Percentiles rank a stretch among this genome's conserved stretches.
Evolutionary conservation across 2,329 filamentous ascomycete species (phyloP).

Genomic region (Chlorencoelia australis): DNA sequence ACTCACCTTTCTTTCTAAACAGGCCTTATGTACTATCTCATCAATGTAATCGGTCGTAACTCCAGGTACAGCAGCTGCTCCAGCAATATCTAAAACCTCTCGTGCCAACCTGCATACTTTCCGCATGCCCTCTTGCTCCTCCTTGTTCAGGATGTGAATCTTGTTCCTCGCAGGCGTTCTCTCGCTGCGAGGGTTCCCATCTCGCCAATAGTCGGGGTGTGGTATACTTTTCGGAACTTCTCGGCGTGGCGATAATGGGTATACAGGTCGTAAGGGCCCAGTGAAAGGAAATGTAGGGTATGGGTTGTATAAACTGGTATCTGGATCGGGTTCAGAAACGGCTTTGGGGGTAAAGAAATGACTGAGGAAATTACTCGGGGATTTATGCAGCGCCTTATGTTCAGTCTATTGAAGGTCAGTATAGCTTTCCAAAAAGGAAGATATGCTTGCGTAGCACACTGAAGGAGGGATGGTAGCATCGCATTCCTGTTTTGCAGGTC

Average conservation of each 20-base stretch:
- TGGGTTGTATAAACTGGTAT: conserved; percentile 80
- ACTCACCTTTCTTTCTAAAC: conserved; percentile 79
- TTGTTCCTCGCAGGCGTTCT: conserved; percentile 59
- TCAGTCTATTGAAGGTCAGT: conserved; percentile 62
- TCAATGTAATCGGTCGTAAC: conserved; percentile 95
- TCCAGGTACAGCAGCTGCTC: conserved; percentile 73
- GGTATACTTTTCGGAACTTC: conserved; percentile 70
- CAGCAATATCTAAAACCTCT: conserved; percentile 89
- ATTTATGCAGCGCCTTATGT: conserved; percentile 80
- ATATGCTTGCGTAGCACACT: no score
- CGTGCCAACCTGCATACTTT: conserved; percentile 80
- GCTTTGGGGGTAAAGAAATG: conserved; percentile 67
- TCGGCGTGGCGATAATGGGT: conserved; percentile 65
- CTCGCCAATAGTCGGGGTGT: conserved; percentile 77
- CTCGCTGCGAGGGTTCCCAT: conserved; percentile 62
- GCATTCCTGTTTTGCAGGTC: no score
- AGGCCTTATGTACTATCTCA: conserved; percentile 89
- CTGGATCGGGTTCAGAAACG: conserved; percentile 86
- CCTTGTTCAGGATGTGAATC: conserved; percentile 70
- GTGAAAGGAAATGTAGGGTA: conserved; percentile 82
- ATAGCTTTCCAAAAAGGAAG: no score
- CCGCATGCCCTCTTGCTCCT: conserved; percentile 76
- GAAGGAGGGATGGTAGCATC: no score
- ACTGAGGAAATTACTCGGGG: conserved; percentile 65
- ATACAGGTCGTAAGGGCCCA: conserved; percentile 74